Evolutionary conservation across 345 rosid species (phyloP).

Genomic region (Laguncularia racemosa): DNA sequence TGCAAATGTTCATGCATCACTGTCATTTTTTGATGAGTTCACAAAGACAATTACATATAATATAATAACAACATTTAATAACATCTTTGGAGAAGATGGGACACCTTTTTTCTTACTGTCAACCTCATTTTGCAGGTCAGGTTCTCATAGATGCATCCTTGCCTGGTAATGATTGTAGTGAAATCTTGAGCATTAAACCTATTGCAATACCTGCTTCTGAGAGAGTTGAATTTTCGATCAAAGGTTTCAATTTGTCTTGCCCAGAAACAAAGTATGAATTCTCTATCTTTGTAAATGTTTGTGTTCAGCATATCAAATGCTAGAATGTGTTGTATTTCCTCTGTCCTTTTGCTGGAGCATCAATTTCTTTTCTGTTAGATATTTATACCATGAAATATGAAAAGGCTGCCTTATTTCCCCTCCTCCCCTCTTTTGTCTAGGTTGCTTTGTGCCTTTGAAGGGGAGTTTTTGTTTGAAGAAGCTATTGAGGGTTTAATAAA

Average conservation of each 20-base stretch:
- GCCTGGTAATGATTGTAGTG: constrained; percentile 48
- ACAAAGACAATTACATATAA: no score
- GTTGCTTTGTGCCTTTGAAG: constrained; percentile 87
- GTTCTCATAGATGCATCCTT: constrained; percentile 66
- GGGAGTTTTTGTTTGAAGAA: constrained; percentile 72
- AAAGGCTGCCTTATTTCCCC: background rate
- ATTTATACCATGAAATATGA: no score
- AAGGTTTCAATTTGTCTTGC: constrained; percentile 69
- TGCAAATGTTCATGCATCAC: background rate
- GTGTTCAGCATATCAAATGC: constrained; percentile 4
- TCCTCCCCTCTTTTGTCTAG: constrained; percentile 28
- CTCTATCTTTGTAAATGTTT: constrained; percentile 4
- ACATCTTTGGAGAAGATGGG: no score
- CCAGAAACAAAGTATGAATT: constrained; percentile 61
- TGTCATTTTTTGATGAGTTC: background rate
- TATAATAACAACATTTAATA: background rate
- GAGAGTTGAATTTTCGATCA: constrained; percentile 56
- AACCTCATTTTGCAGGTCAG: constrained; percentile 53
- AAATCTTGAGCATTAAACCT: constrained; percentile 63
- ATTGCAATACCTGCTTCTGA: constrained; percentile 63
- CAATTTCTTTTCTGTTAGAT: background rate
- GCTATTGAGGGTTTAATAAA: constrained; percentile 33
- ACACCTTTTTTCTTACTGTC: constrained; percentile 4
- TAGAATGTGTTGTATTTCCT: no score
- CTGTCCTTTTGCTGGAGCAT: background rate